phyloP scores from a whole-genome alignment of 352 stramenopile genomes.

The Phytophthora ohioensis region DNA sequence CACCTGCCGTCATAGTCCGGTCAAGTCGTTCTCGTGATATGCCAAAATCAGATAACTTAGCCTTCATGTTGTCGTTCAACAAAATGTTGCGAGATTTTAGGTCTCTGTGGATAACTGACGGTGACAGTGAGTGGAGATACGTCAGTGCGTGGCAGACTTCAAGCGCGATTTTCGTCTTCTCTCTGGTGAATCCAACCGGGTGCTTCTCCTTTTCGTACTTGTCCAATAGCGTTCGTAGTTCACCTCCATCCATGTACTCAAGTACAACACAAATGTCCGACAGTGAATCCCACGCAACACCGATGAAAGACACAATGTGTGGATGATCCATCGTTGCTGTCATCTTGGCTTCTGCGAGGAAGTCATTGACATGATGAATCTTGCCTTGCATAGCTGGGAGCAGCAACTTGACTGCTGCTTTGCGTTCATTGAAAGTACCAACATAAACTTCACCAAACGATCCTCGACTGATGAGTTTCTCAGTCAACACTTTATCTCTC shows the following conservation, averaged over 20 bases:
- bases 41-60: slow-evolving; percentile 75
- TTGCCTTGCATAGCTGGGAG: slow-evolving; percentile 33
- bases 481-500: slow-evolving; percentile 42
- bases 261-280: slow-evolving; percentile 52
- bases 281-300: slow-evolving; percentile 53
- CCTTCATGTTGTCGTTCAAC: slow-evolving; percentile 51
- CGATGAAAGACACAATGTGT: slow-evolving; percentile 50
- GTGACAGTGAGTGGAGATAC: slow-evolving; percentile 46
- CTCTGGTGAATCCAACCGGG: slow-evolving; percentile 25
- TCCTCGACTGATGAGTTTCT: slow-evolving; percentile 39
- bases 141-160: slow-evolving; percentile 49
- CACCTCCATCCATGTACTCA: slow-evolving; percentile 62
- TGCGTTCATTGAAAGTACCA: slow-evolving; percentile 40
- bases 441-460: slow-evolving; percentile 48
- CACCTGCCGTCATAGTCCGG: slow-evolving; percentile 46
- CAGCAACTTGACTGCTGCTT: slow-evolving; percentile 53
- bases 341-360: slow-evolving; percentile 53
- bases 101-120: slow-evolving; percentile 43
- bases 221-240: slow-evolving; percentile 46
- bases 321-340: slow-evolving; percentile 43
- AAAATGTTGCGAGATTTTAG: slow-evolving; percentile 60
- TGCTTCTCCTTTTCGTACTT: slow-evolving; percentile 35
- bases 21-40: slow-evolving; percentile 44
- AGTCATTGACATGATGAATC: slow-evolving; percentile 46
- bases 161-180: slow-evolving; percentile 39